Evolutionary conservation across 164 flowering plant species (phyloP), one percentile per base, ranked within the genome.

Genomic region (Litsea cubeba): DNA sequence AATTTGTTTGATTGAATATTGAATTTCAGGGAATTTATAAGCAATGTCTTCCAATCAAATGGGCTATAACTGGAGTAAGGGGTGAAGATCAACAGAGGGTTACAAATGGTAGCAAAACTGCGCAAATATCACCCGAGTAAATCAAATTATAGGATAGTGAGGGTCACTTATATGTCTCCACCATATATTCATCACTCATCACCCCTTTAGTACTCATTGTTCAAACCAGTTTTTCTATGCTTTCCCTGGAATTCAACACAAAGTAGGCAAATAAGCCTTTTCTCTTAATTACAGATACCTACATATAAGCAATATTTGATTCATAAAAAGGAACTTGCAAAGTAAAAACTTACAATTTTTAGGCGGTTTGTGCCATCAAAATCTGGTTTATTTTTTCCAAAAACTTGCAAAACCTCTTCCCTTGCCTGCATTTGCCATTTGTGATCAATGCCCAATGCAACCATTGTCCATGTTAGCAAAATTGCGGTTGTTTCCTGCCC

Each of bases 341-440:
- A 3, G 40, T 6, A 30, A 66, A n/a, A 10, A 75, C 81, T 79
- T 57, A 79, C 81, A 73, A 73, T 72, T 35, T 79, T 76, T 50
- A 79, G 75, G 60, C 70, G 58, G 35, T 46, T 72, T 24, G 76
- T 68, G 76, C 68, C 71, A 17, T 79, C 74, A 4, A 50, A 32
- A 25, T 46, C 71, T 22, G 81, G 81, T 50, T 50, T 63, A 28
- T 66, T 28, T 30, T 66, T 66, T 35, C 69, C 69, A 66, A 28
- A 66, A 7, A 66, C 69, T 30, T 28, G 69, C 69, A 66, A 28
- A 26, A 30, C 69, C 46, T 66, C 69, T 1, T 66, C 46, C 49
- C 50, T 65, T 7, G 75, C 75, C 2, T 8, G 69, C 17, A 5
- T 4, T 65, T 73, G 75, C 75, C 75, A 73, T 12, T 12, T 20